Evolutionary conservation across 2,329 filamentous ascomycete species (phyloP).

Genomic region (Rasamsonia emersonii): DNA sequence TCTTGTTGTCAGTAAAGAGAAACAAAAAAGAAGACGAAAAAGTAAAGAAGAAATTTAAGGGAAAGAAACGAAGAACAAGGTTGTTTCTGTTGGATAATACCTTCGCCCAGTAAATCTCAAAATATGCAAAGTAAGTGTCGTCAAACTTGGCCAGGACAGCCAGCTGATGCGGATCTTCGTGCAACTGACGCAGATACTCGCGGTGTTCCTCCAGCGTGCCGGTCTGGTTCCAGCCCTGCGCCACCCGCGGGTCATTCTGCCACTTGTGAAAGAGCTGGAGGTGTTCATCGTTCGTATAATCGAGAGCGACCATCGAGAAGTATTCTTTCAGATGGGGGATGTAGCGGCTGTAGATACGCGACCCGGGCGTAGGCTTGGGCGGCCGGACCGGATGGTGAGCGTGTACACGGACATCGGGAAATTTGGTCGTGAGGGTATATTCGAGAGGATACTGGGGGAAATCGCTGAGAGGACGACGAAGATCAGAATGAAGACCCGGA

Average conservation of each 20-base stretch:
- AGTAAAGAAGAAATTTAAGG: too few relatives aligned
- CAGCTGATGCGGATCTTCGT: constrained; percentile 64
- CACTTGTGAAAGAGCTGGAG: constrained; percentile 65
- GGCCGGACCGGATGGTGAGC: constrained; percentile 63
- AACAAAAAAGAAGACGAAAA: too few relatives aligned
- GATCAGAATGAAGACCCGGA: constrained; percentile 23
- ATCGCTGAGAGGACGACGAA: constrained; percentile 16
- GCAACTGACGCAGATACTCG: constrained; percentile 59
- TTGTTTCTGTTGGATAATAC: too few relatives aligned
- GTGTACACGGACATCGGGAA: constrained; percentile 44
- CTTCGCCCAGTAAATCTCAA: constrained; percentile 72
- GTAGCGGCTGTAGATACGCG: constrained; percentile 68
- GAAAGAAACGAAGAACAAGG: too few relatives aligned
- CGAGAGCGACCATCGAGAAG: constrained; percentile 68
- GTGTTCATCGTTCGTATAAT: constrained; percentile 57
- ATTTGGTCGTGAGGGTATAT: constrained; percentile 39
- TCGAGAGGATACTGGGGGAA: constrained; percentile 24
- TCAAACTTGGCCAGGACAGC: constrained; percentile 64
- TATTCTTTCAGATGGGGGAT: constrained; percentile 67
- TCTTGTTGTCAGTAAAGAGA: constrained; percentile 1
- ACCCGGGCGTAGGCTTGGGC: constrained; percentile 61
- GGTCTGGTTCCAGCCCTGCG: constrained; percentile 71
- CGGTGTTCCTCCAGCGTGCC: constrained; percentile 67
- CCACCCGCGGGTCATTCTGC: constrained; percentile 78
- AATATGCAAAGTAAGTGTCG: constrained; percentile 64